Evolutionary conservation across 352 stramenopile species (phyloP).

Genomic region (Phytophthora nicotianae): DNA sequence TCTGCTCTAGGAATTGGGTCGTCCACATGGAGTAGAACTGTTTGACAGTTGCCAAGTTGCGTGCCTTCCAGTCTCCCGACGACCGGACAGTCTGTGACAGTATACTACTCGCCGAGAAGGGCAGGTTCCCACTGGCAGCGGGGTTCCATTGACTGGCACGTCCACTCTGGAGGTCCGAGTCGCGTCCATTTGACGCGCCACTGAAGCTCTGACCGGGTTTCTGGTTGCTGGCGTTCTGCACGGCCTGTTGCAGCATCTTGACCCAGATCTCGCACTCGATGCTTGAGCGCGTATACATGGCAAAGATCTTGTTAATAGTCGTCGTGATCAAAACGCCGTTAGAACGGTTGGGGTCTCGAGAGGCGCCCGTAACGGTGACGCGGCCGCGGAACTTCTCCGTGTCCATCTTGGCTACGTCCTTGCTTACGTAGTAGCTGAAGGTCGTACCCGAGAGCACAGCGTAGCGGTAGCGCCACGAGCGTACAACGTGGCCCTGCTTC

Average conservation of each 20-base stretch:
- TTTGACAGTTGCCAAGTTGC: constrained; percentile 81
- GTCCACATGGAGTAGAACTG: constrained; percentile 88
- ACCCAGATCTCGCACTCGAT: constrained; percentile 88
- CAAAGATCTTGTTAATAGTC: constrained; percentile 87
- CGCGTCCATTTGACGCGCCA: constrained; percentile 48
- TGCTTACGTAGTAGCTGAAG: constrained; percentile 86
- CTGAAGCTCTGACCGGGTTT: constrained; percentile 68
- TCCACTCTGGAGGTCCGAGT: constrained; percentile 58
- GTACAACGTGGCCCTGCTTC: constrained; percentile 88
- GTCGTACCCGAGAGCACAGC: constrained; percentile 78
- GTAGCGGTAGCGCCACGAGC: constrained; percentile 86
- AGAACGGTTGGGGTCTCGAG: constrained; percentile 60
- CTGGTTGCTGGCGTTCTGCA: constrained; percentile 51
- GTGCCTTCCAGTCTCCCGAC: constrained; percentile 82
- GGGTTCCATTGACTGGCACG: constrained; percentile 41
- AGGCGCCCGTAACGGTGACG: constrained; percentile 79
- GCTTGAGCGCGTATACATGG: constrained; percentile 81
- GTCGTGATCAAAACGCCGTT: constrained; percentile 87
- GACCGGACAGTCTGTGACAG: constrained; percentile 75
- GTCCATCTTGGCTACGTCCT: constrained; percentile 77
- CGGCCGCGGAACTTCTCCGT: constrained; percentile 86
- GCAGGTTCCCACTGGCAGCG: constrained; percentile 17
- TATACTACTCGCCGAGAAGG: constrained; percentile 42
- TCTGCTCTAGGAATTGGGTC: constrained; percentile 72
- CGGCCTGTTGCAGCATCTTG: constrained; percentile 82